Evolutionary conservation across 1,284 basidiomycete species (phyloP), one percentile per base, ranked within the genome.

Genomic region (Austropuccinia psidii): DNA sequence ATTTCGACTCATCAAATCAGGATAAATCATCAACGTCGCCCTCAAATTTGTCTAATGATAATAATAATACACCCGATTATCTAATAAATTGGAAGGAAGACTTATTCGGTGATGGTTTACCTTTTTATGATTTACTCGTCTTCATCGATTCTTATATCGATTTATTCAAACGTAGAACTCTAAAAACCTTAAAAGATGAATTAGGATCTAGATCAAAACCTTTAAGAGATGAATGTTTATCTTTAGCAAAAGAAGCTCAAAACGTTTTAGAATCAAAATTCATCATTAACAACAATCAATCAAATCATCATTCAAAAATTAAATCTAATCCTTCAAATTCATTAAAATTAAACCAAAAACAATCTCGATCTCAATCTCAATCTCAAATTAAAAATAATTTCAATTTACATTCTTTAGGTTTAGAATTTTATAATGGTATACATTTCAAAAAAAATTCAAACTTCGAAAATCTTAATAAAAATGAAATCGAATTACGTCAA

Each of bases 401-500:
- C 29, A 7, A 11, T 4, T 21, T 27, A 7, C 31, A 24, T 54
- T 6, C 17, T 58, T 4, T 50, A 33, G 27, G 13, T 57, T 29
- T 29, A n/a, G 33, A 55, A 55, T 55, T 5, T 24, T 35, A 35
- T 39, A 11, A 21, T 43, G 60, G 60, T 8, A 45, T 45, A 21
- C 21, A 62, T 19, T 21, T 1, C 5, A 45, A 24, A 49, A 2
- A 33, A 24, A 29, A n/a, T 47, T 19, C 41, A 31, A 52, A 55
- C 19, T 60, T 55, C 17, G 58, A 29, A 11, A 60, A 37, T 54
- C 29, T 39, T 29, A 35, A n/a, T 50, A 33, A 67, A 68, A 57
- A 27, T 27, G 67, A 41, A 21, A 55, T 69, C 8, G 75, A 70
- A 68, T 76, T 77, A 41, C 29, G 74, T 37, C 77, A 79, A 47